Conservation (phyloP, 495 filamentous ascomycete genomes). For the Neurospora sp. region DNA sequence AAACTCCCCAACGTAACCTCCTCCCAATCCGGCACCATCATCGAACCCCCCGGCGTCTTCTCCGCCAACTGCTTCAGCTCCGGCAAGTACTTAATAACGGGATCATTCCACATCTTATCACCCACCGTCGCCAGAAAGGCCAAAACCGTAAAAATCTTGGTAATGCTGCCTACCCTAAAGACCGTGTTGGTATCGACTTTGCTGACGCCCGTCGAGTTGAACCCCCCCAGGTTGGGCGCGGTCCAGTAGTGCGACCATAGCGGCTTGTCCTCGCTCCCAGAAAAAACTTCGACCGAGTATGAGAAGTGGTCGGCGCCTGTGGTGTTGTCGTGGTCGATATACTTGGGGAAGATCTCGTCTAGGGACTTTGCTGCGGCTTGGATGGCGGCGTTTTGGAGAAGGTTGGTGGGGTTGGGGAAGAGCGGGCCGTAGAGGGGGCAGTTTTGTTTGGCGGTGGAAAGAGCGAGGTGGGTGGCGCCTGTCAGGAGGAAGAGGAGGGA, state of each 20-base stretch:
- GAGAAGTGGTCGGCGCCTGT: slow-evolving; percentile 31
- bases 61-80: slow-evolving; percentile 34
- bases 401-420: slow-evolving; percentile 31
- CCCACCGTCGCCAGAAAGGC: slow-evolving; percentile 30
- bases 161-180: slow-evolving; percentile 39
- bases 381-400: slow-evolving; percentile 18
- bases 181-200: slow-evolving; percentile 35
- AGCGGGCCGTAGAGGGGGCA: slow-evolving; percentile 42
- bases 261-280: slow-evolving; percentile 27
- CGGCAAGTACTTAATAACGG: slow-evolving; percentile 42
- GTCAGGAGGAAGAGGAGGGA: neutral
- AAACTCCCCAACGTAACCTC: slow-evolving; percentile 46
- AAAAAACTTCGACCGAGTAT: slow-evolving; percentile 40
- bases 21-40: slow-evolving; percentile 39
- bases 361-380: slow-evolving; percentile 15
- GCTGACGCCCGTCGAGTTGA: slow-evolving; percentile 29
- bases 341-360: slow-evolving; percentile 19
- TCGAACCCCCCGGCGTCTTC: slow-evolving; percentile 23
- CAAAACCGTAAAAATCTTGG: slow-evolving; percentile 40
- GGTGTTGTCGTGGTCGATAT: slow-evolving; percentile 28
- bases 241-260: slow-evolving; percentile 40
- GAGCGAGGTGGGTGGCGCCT: neutral
- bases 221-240: slow-evolving; percentile 25
- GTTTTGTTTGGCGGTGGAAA: slow-evolving; percentile 17
- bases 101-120: slow-evolving; percentile 27